Conservation (phyloP, 371 early-diverging fungal genomes). For the Mucor circinelloides region DNA sequence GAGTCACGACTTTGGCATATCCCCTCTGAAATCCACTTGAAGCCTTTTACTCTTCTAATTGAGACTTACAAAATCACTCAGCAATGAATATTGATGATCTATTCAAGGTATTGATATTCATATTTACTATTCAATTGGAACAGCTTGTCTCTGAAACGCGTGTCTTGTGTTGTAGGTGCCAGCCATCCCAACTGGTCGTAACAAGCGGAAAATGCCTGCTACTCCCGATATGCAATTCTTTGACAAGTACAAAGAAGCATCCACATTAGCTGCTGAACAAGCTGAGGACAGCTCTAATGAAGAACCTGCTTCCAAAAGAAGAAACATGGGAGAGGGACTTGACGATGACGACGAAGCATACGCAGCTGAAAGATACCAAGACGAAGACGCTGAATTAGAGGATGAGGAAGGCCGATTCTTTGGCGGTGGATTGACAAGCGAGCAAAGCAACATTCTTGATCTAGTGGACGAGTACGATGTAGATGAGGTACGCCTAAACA, state of each 20-base stretch:
- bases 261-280: conserved; percentile 14
- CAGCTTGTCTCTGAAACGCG: neutral
- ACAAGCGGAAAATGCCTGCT: conserved; percentile 65
- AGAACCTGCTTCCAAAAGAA: conserved; percentile 22
- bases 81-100: conserved; percentile 74
- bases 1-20: neutral
- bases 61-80: neutral
- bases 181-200: conserved; percentile 59
- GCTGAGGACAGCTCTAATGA: conserved; percentile 14
- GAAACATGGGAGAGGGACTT: conserved; percentile 28
- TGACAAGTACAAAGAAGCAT: conserved; percentile 44
- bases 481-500: conserved; percentile 52
- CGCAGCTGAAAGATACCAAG: conserved; percentile 10
- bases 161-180: conserved; percentile 39
- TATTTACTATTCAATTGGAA: neutral
- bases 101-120: conserved; percentile 58
- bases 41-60: neutral
- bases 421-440: conserved; percentile 81
- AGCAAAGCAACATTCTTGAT: conserved; percentile 77
- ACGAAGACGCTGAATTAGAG: conserved; percentile 25
- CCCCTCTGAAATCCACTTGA: neutral
- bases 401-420: conserved; percentile 75
- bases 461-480: conserved; percentile 86
- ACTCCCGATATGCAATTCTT: conserved; percentile 51
- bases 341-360: conserved; percentile 24